Base-by-base conservation (phyloP, 2,329 filamentous ascomycete species). In the Grosmannia huntii region DNA sequence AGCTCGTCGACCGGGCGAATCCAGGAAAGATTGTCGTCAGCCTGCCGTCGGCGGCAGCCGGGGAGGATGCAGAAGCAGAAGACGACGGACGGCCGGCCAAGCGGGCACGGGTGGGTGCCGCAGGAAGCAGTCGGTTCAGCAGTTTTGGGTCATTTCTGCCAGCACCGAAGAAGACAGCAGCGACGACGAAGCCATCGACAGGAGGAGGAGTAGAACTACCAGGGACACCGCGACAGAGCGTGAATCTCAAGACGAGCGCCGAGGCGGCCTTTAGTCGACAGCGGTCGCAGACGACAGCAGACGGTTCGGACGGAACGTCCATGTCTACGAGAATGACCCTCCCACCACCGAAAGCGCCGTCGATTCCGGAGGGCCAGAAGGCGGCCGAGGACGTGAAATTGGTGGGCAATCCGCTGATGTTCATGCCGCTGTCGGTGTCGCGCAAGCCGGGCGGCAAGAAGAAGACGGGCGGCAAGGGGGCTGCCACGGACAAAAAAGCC, bases 81-180 rank as follows among this genome's bases (percentile, higher is more conserved):
- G 19, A 19, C 19, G 76, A 78, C 28, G 76, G 76, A 28, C 85
- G 85, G 0, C 86, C 87, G 0, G 77, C 85, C 1, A 96, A 96
- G 68, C 84, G 86, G 60, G 77, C 81, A 21, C 83, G 83, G 55
- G 81, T 81, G 1, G 66, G 62, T 2, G 53, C 55, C 5, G 63
- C 60, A 19, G 65, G 71, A 9, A 80, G 79, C 4, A 83, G 84
- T 31, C 78, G 80, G 5, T 91, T 95, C 65, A 80, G 87, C 56
- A 87, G 85, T 2, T 94, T 96, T 75, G 94, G 92, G 68, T 85
- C 90, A 2, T 83, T 96, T 64, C 78, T 97, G 23, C 92, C 92
- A 3, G 78, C 91, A 28, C 91, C 92, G 4, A 97, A 96, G 68
- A 78, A 79, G 61, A 66, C 72, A 19, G 72, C 69, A 56, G 68